Evolutionary conservation across 805 yeast genomes (phyloP), one percentile per base, ranked within the genome.

Genomic region (Monosporozyma yasuniensis): DNA sequence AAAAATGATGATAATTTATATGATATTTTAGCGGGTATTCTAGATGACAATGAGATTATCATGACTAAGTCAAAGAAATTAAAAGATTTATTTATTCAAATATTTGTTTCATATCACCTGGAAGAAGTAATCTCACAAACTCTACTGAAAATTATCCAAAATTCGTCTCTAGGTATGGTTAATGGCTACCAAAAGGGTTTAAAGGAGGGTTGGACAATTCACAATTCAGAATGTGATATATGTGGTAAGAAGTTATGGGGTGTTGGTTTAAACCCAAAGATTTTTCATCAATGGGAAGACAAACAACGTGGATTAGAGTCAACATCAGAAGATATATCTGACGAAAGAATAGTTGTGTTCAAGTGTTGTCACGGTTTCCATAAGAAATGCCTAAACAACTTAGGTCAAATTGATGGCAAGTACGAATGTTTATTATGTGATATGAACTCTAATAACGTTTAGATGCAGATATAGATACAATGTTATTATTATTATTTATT

Each of bases 231-330:
- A 45, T 90, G 97, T 64, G 84, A 84, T 34, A 77, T 83, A 0
- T 90, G 97, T 65, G 90, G 87, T 1, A 80, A 80, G 53, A 69
- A 70, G 19, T 68, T 89, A 32, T 83, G 89, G 81, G 96, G 96
- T 0, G 63, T 77, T 1, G 78, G 79, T 1, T 61, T 84, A 2
- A 69, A 73, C 22, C 68, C 78, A 2, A 71, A 67, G 8, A 71
- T 76, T 38, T 76, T 77, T 48, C 72, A 73, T 42, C 70, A 75
- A 3, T 84, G 90, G 90, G 84, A 79, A 57, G 70, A 72, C 25
- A 59, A 52, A 46, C 64, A 63, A 43, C 59, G 67, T 50, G 57
- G 67, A 9, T 64, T 68, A 49, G 53, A 52, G 2, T 42, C 49
- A 19, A 34, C 3, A 19, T 16, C 30, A 3, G 25, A 19, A 5